Evolutionary conservation across 352 stramenopile genomes (phyloP).

Genomic region (Phytophthora pinifolia): DNA sequence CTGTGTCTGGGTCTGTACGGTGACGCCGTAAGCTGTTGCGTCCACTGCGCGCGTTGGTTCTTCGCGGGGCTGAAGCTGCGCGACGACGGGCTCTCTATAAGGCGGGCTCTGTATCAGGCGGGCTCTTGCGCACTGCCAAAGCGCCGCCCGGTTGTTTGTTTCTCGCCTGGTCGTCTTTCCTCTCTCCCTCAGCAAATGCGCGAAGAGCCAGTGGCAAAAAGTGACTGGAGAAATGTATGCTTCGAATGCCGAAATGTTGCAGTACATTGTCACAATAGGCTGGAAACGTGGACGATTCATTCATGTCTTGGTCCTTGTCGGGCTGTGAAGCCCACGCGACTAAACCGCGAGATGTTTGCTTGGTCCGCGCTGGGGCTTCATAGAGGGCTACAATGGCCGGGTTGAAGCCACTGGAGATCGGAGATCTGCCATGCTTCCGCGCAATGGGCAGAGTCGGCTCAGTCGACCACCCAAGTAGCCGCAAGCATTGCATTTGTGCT

Average conservation of each 20-base stretch:
- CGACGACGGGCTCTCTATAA: too few relatives aligned
- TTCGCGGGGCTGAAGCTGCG: too few relatives aligned
- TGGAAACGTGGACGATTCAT: neutral
- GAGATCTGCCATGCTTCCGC: neutral
- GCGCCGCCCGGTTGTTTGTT: slow-evolving; percentile 6
- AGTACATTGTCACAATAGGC: slow-evolving; percentile 2
- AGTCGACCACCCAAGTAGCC: too few relatives aligned
- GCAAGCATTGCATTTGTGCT: too few relatives aligned
- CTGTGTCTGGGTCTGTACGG: too few relatives aligned
- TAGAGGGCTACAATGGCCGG: too few relatives aligned
- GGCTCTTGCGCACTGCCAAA: too few relatives aligned
- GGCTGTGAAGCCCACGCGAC: neutral
- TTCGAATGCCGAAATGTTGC: slow-evolving; percentile 7
- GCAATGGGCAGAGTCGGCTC: neutral
- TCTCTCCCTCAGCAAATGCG: slow-evolving; percentile 9
- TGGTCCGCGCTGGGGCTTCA: too few relatives aligned
- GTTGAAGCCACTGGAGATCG: neutral
- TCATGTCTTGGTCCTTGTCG: too few relatives aligned
- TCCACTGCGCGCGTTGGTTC: too few relatives aligned
- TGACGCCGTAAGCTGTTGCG: too few relatives aligned
- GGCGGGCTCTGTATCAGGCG: too few relatives aligned
- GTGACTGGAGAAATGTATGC: slow-evolving; percentile 19
- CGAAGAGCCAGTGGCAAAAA: slow-evolving; percentile 24
- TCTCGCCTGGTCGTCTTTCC: slow-evolving; percentile 20
- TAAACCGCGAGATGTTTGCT: neutral